Percentiles rank a stretch among this genome's conserved stretches.
These are phyloP conservation scores for Fagus crenata DNA, from an alignment of 306 rosid genomes.

Conservation along the genomic window DNA sequence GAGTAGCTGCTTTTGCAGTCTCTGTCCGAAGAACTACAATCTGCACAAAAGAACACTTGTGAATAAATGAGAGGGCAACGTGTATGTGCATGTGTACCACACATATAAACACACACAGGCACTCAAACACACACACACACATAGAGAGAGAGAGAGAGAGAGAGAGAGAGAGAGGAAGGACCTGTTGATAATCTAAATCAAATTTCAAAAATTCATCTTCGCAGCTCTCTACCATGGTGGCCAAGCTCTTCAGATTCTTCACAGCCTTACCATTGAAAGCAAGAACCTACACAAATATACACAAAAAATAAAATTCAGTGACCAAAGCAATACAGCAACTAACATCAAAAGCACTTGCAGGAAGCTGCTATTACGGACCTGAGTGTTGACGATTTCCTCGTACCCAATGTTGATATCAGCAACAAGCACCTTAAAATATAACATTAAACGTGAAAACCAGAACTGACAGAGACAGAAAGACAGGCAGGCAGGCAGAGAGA, in stretches of 20 bases:
- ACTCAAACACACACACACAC: no score
- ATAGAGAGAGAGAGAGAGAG: background rate
- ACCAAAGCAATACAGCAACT: background rate
- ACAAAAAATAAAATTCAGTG: background rate
- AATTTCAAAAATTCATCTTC: constrained; percentile 78
- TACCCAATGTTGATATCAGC: constrained; percentile 98
- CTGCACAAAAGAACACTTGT: constrained; percentile 42
- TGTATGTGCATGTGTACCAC: constrained; percentile 1
- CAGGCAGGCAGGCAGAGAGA: background rate
- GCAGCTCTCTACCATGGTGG: constrained; percentile 84
- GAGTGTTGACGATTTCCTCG: constrained; percentile 91
- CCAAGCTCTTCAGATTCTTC: constrained; percentile 83
- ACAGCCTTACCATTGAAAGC: constrained; percentile 87
- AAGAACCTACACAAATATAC: constrained; percentile 52
- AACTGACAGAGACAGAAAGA: constrained; percentile 6
- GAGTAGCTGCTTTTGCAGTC: constrained; percentile 79
- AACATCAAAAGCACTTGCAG: background rate
- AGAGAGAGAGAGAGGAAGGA: constrained; percentile 26
- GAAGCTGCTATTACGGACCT: constrained; percentile 46
- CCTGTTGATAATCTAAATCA: constrained; percentile 90
- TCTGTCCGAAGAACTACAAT: constrained; percentile 70
- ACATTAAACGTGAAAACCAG: constrained; percentile 14
- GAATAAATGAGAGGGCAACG: constrained; percentile 11
- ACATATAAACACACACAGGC: background rate
- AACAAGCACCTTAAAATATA: constrained; percentile 75